Conservation (phyloP, 2,329 filamentous ascomycete species). For the Fusarium sp. region DNA sequence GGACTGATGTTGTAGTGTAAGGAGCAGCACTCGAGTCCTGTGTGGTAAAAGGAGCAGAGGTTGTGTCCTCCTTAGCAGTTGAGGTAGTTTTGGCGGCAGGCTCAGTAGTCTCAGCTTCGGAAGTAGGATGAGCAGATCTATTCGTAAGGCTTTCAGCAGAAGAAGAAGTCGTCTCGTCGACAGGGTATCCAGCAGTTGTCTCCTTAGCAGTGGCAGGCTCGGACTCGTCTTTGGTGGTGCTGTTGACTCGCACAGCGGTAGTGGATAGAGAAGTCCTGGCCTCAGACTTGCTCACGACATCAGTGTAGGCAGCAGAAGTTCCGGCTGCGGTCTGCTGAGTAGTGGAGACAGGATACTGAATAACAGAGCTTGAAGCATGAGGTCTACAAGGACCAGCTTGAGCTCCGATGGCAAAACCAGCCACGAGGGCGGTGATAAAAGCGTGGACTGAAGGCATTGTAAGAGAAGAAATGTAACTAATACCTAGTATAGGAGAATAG, state of each 20-base stretch:
- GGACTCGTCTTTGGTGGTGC: slow-evolving; percentile 1
- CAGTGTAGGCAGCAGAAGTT: slow-evolving; percentile 4
- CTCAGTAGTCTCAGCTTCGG: background rate
- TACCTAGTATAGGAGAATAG: background rate
- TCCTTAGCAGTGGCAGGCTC: background rate
- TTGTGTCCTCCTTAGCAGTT: background rate
- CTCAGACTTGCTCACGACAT: background rate
- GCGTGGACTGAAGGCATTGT: slow-evolving; percentile 23
- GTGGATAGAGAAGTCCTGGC: background rate
- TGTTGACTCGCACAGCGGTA: background rate
- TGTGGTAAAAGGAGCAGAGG: background rate
- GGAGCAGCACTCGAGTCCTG: background rate
- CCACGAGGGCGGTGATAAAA: slow-evolving; percentile 24
- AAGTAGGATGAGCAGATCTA: background rate
- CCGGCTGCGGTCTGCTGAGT: background rate
- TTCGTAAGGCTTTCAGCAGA: background rate
- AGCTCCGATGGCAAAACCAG: slow-evolving; percentile 15
- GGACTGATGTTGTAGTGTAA: slow-evolving; percentile 3
- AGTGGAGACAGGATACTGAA: background rate
- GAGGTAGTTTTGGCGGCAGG: background rate
- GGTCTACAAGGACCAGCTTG: slow-evolving; percentile 29
- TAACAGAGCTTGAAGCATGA: slow-evolving; percentile 8
- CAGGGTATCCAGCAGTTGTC: background rate
- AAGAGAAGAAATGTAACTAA: background rate
- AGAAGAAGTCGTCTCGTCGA: background rate